Evolutionary conservation across 2,329 filamentous ascomycete genomes (phyloP).

Genomic region (Trichoderma guizhouense): DNA sequence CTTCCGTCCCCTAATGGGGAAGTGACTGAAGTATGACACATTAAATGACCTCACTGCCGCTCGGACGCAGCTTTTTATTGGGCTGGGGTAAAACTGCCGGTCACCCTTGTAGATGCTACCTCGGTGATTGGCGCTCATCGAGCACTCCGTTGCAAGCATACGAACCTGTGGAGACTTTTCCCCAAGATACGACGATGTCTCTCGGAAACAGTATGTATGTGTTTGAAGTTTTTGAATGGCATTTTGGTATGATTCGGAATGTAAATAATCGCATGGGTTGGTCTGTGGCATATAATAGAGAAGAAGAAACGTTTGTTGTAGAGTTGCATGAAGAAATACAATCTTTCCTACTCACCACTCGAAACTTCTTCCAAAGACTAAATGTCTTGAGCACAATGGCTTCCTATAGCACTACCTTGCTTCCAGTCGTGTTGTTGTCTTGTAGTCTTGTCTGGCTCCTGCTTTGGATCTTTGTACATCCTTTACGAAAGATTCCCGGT

Average conservation of each 20-base stretch:
- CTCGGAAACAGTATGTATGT: not conserved
- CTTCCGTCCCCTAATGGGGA: too few species aligned
- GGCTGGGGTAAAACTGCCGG: accelerated
- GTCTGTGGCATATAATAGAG: not conserved
- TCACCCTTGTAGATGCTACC: too few species aligned
- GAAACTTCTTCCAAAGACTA: not conserved
- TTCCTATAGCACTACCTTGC: not conserved
- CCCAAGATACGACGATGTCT: not conserved
- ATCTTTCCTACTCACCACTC: not conserved
- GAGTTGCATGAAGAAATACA: not conserved
- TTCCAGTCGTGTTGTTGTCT: not conserved
- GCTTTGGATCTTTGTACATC: not conserved
- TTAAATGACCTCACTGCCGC: too few species aligned
- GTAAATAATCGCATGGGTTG: not conserved
- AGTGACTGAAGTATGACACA: too few species aligned
- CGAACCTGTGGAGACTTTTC: not conserved
- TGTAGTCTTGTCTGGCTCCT: not conserved
- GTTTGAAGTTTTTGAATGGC: not conserved
- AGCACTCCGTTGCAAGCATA: not conserved
- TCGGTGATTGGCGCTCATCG: not conserved
- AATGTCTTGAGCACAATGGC: not conserved
- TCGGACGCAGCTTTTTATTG: too few species aligned
- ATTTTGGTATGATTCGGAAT: not conserved
- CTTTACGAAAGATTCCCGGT: not conserved
- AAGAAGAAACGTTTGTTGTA: not conserved